A percentile compares a stretch with the other conserved stretches of the same genome.
Conservation (phyloP, 257 asterid genomes). For the Nicotiana undulata region DNA sequence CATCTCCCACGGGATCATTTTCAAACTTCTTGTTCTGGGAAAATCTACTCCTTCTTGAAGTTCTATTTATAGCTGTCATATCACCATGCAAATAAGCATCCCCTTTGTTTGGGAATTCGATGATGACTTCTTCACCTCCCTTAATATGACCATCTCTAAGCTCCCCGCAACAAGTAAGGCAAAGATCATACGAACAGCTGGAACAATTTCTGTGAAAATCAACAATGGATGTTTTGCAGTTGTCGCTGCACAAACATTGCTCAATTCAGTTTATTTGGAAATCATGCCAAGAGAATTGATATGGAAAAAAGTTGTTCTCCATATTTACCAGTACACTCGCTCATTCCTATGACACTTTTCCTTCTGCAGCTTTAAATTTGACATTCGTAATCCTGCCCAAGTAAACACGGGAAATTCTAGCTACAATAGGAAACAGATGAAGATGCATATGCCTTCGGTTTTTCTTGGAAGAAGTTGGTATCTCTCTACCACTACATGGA, state of each 20-base stretch:
- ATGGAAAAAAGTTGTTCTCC: background rate
- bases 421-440: background rate
- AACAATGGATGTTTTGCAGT: slow-evolving; percentile 61
- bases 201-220: slow-evolving; percentile 70
- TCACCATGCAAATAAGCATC: slow-evolving; percentile 43
- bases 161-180: slow-evolving; percentile 73
- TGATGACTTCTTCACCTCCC: slow-evolving; percentile 29
- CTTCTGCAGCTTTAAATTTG: slow-evolving; percentile 30
- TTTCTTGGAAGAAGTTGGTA: background rate
- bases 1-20: no score
- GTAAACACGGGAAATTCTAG: slow-evolving; percentile 1
- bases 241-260: slow-evolving; percentile 44
- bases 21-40: no score
- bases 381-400: slow-evolving; percentile 41
- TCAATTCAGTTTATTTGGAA: background rate
- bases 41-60: background rate
- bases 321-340: slow-evolving; percentile 58
- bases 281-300: background rate
- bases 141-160: slow-evolving; percentile 46
- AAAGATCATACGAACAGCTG: slow-evolving; percentile 60
- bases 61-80: background rate
- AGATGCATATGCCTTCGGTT: background rate
- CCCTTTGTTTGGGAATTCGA: slow-evolving; percentile 16
- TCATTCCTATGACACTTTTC: slow-evolving; percentile 25
- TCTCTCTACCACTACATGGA: background rate